These are phyloP conservation scores for Zanthoxylum bungeanum DNA, from an alignment of 345 rosid genomes.

Conservation along the genomic window DNA sequence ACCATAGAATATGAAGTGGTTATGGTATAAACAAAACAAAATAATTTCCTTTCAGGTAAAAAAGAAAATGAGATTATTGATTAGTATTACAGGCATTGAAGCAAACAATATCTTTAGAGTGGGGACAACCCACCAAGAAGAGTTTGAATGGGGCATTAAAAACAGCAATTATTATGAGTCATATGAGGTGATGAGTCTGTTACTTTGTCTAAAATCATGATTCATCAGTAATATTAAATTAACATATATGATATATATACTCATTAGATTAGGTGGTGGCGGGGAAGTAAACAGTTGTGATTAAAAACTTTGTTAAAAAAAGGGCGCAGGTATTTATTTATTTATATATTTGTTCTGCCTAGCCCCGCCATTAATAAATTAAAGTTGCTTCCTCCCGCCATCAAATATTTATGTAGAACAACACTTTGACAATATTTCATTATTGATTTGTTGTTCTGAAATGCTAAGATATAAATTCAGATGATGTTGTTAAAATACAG, in stretches of 20 bases:
- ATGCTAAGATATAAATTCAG: background rate
- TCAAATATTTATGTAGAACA: background rate
- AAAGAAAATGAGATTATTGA: conserved; percentile 1
- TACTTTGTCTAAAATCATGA: conserved; percentile 15
- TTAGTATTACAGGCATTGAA: background rate
- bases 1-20: conserved; percentile 14
- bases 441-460: background rate
- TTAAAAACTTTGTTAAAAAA: conserved; percentile 15
- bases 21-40: conserved; percentile 1
- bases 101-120: conserved; percentile 27
- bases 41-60: background rate
- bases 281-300: conserved; percentile 36
- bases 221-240: background rate
- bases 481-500: background rate
- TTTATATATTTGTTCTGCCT: background rate
- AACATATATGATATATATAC: conserved; percentile 8
- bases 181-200: conserved; percentile 17
- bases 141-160: conserved; percentile 39
- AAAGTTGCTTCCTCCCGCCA: background rate
- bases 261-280: conserved; percentile 41
- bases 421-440: background rate
- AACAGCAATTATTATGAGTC: conserved; percentile 35
- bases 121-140: conserved; percentile 34
- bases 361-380: background rate
- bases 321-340: background rate